phyloP scores from a whole-genome alignment of 306 rosid species.

The Prunus persica region Prunus_persica_NCBIv2 NC_034015.1:17149501-17150000 shows the following conservation, averaged over 20 bases:
- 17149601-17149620: conserved; percentile 94
- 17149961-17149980: conserved; percentile 4
- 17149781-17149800: conserved; percentile 82
- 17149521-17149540: conserved; percentile 30
- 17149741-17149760: conserved; percentile 10
- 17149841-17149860: conserved; percentile 76
- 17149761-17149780: conserved; percentile 62
- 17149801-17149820: conserved; percentile 62
- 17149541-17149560: conserved; percentile 90
- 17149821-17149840: conserved; percentile 69
- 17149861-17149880: not conserved
- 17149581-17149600: conserved; percentile 85
- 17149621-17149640: conserved; percentile 83
- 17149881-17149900: conserved; percentile 1
- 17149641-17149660: conserved; percentile 84
- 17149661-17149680: conserved; percentile 48
- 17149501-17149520: conserved; percentile 11
- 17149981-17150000: not conserved
- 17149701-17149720: not conserved
- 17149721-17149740: not conserved
- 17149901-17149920: conserved; percentile 4
- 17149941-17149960: not conserved
- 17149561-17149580: conserved; percentile 60
- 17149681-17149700: conserved; percentile 23
- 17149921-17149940: not conserved